These are phyloP conservation scores for Monilinia vaccinii-corymbosi DNA, from an alignment of 2,329 filamentous ascomycete species.

Conservation along the genomic window DNA sequence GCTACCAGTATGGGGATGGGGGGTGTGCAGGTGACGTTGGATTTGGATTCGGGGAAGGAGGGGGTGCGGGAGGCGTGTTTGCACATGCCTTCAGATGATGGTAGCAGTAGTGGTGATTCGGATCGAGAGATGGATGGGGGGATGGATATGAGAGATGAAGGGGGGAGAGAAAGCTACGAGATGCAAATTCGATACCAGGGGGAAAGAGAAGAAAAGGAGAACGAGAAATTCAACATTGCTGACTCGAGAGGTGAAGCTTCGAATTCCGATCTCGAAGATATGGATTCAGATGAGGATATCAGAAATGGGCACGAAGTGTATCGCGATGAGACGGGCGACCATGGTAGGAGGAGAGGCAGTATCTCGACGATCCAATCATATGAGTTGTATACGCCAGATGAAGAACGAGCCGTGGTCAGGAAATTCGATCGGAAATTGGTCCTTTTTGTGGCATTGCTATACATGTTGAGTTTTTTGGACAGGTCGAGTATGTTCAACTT, in stretches of 20 bases:
- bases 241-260: neutral
- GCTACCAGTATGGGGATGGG: neutral
- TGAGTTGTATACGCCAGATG: conserved; percentile 52
- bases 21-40: conserved; percentile 20
- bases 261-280: neutral
- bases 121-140: conserved; percentile 6
- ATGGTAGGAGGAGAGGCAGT: conserved; percentile 21
- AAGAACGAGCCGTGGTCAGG: conserved; percentile 61
- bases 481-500: conserved; percentile 59
- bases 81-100: neutral
- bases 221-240: neutral
- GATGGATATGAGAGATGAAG: neutral
- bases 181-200: conserved; percentile 9
- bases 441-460: conserved; percentile 71
- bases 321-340: conserved; percentile 8
- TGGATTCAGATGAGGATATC: neutral
- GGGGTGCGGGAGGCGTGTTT: conserved; percentile 16
- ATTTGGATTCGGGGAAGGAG: conserved; percentile 23
- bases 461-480: conserved; percentile 78
- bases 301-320: neutral
- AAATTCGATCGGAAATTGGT: conserved; percentile 75
- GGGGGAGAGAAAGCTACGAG: conserved; percentile 18
- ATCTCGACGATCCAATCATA: conserved; percentile 33
- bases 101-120: neutral
- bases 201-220: conserved; percentile 10